Conservation (phyloP, 345 rosid genomes). For the Lumnitzera littorea region DNA sequence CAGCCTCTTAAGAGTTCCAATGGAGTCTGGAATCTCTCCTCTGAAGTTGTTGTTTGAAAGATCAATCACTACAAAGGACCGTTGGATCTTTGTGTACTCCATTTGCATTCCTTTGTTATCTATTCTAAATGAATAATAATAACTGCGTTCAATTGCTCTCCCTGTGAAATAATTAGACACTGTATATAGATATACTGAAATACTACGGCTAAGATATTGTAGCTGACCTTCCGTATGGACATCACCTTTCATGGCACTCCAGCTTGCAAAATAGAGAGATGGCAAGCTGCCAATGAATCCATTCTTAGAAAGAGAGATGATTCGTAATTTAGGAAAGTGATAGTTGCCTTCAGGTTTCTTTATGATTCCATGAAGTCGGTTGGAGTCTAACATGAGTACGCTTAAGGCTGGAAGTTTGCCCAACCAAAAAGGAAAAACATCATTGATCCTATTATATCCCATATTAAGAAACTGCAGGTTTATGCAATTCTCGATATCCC, state of each 20-base stretch:
- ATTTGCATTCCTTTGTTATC: conserved; percentile 1
- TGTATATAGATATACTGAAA: not conserved
- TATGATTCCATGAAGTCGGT: conserved; percentile 2
- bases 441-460: not conserved
- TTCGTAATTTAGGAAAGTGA: conserved; percentile 5
- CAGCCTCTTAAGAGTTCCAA: not conserved
- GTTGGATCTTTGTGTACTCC: conserved; percentile 3
- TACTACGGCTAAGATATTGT: not conserved
- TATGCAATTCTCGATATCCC: not conserved
- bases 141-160: not conserved
- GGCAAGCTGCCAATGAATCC: conserved; percentile 12
- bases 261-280: conserved; percentile 4
- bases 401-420: not conserved
- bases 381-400: conserved; percentile 6
- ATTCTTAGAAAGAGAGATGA: conserved; percentile 14
- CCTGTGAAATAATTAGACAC: too few species aligned
- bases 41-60: conserved; percentile 5
- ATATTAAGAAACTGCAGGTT: conserved; percentile 7
- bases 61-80: not conserved
- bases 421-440: too few species aligned
- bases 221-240: not conserved
- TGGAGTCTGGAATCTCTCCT: conserved; percentile 14
- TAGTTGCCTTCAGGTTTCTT: not conserved
- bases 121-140: not conserved
- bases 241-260: conserved; percentile 18